These are phyloP conservation scores for Fraxinus greggii DNA, from an alignment of 305 asterid genomes.

Conservation along the genomic window DNA sequence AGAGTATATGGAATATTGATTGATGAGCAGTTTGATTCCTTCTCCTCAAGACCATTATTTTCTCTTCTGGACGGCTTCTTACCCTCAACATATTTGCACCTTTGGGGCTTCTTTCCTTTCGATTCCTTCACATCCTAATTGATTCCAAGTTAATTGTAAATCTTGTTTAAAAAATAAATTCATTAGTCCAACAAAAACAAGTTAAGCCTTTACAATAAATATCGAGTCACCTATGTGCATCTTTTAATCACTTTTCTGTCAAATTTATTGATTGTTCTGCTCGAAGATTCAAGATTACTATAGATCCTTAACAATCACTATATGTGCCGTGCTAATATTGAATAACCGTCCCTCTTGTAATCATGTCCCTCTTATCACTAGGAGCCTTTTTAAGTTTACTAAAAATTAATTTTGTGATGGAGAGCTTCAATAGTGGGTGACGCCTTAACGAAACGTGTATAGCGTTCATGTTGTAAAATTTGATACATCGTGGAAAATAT, in stretches of 20 bases:
- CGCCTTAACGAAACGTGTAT: neutral
- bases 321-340: neutral
- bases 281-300: neutral
- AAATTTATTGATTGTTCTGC: no score
- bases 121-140: constrained; percentile 33
- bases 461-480: neutral
- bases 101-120: constrained; percentile 39
- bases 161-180: no score
- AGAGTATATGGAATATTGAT: neutral
- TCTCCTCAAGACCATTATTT: constrained; percentile 43
- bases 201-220: no score
- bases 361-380: no score
- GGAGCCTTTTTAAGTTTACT: no score
- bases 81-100: constrained; percentile 18
- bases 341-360: neutral
- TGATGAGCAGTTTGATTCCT: constrained; percentile 18
- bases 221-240: neutral
- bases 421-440: neutral
- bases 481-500: neutral
- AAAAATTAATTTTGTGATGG: no score
- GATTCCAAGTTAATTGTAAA: neutral
- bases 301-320: no score
- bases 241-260: neutral
- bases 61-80: constrained; percentile 22
- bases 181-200: neutral